phyloP scores from a whole-genome alignment of 2,329 filamentous ascomycete genomes.

The Fusarium sp. region DNA sequence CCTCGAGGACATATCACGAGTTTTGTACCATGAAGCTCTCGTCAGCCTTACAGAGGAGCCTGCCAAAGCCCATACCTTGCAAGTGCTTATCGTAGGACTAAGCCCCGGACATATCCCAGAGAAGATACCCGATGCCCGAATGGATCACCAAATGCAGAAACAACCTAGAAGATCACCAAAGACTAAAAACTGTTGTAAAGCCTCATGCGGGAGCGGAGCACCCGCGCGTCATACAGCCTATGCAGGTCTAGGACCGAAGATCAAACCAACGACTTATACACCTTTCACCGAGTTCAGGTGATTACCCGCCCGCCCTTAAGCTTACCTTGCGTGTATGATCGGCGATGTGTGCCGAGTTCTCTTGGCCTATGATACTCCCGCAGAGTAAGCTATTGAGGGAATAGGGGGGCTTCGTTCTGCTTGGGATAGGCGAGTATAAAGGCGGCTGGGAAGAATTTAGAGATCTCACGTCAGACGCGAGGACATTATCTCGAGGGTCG shows the following conservation, averaged over 20 bases:
- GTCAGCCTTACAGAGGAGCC: constrained; percentile 43
- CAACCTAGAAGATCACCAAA: not conserved
- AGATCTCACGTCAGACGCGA: constrained; percentile 45
- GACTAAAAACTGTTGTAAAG: not conserved
- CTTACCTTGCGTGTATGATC: constrained; percentile 20
- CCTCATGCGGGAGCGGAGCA: not conserved
- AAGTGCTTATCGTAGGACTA: constrained; percentile 46
- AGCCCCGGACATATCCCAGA: constrained; percentile 2
- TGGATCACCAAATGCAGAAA: constrained; percentile 10
- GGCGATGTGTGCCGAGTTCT: constrained; percentile 25
- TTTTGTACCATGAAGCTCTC: constrained; percentile 37
- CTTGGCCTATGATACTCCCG: constrained; percentile 21
- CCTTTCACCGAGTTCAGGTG: constrained; percentile 10
- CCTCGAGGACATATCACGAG: constrained; percentile 12
- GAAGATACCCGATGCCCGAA: not conserved
- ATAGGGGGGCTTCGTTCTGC: not conserved
- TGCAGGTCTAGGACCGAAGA: constrained; percentile 17
- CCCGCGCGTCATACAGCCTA: constrained; percentile 24
- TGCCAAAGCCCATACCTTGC: constrained; percentile 25
- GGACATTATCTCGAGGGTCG: constrained; percentile 6
- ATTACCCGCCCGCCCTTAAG: not conserved
- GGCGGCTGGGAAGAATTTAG: constrained; percentile 29
- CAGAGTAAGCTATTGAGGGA: constrained; percentile 11
- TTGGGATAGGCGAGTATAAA: not conserved
- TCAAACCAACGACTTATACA: constrained; percentile 27